Base-by-base conservation (phyloP, 441 rosid genomes). In the Euphorbia schlechtendalii region DNA sequence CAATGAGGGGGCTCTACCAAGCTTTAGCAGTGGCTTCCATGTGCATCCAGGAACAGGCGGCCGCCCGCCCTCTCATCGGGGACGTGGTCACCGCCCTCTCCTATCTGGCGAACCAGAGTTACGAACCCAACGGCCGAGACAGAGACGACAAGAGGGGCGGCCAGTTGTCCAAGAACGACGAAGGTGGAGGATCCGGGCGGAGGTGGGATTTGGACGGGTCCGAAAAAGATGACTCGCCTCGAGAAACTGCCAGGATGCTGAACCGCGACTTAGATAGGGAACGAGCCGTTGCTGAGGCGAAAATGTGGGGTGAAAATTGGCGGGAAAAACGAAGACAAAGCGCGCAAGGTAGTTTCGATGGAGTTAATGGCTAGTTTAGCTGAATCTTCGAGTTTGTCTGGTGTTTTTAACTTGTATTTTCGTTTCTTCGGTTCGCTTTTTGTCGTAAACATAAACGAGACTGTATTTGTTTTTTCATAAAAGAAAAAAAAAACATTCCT, bases 31-130 rank as follows among this genome's bases (percentile, higher is more conserved):
- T 94, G 69, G 98, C 96, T 57, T 94, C 98, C 22, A 89, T 94
- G 98, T 94, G 99, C 78, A 85, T 89, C 41, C 98, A 94, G 74
- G 98, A 94, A 62, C 89, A 94, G 80, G 97, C 99, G 24, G 94
- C 96, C 0, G 81, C 89, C 7, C 96, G 98, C 54, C 99, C 99
- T 32, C 87, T 87, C 15, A 91, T 91, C 4, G 93, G 90, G 30
- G 97, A 94, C 63, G 96, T 94, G 20, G 98, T 94, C 64, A 91
- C 96, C 24, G 97, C 99, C 22, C 92, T 94, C 13, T 91, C 97
- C 0, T 91, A 89, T 77, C 74, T 94, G 73, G 94, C 96, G 15
- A 89, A 89, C 79, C 98, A 91, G 74, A 81, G 78, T 18, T 86
- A 85, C 30, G 98, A 94, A 60, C 83, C 91, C 32, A 80, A 63